Evolutionary conservation across 345 rosid genomes (phyloP).

Genomic region (Salix udensis): DNA sequence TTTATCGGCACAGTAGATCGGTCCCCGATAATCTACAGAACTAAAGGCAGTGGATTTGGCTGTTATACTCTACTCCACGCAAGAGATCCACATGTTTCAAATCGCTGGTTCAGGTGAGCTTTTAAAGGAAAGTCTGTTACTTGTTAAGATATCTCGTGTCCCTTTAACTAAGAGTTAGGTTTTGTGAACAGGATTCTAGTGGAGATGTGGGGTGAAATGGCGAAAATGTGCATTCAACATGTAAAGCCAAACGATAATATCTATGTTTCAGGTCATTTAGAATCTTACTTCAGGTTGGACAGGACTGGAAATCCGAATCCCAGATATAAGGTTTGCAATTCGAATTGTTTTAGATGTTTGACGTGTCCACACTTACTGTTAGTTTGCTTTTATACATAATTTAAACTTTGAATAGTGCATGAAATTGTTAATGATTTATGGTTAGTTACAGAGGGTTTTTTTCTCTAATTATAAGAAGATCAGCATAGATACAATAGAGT

Average conservation of each 20-base stretch:
- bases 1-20: slow-evolving; percentile 52
- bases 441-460: background rate
- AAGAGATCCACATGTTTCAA: slow-evolving; percentile 23
- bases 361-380: too few relatives aligned
- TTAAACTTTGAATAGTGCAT: background rate
- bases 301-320: slow-evolving; percentile 22
- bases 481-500: background rate
- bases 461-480: too few relatives aligned
- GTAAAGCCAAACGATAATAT: slow-evolving; percentile 53
- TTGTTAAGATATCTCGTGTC: background rate
- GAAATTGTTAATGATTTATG: background rate
- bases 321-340: slow-evolving; percentile 41
- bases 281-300: slow-evolving; percentile 22
- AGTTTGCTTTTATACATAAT: background rate
- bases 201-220: slow-evolving; percentile 46
- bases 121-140: background rate
- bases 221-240: slow-evolving; percentile 43
- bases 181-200: slow-evolving; percentile 43
- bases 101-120: slow-evolving; percentile 47
- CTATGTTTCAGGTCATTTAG: slow-evolving; percentile 56
- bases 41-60: slow-evolving; percentile 24
- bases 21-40: slow-evolving; percentile 24
- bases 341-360: background rate
- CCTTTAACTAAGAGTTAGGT: background rate
- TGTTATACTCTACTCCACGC: slow-evolving; percentile 44